These are phyloP conservation scores for Begonia fuchsioides DNA, from an alignment of 306 rosid genomes.

Conservation along the genomic window DNA sequence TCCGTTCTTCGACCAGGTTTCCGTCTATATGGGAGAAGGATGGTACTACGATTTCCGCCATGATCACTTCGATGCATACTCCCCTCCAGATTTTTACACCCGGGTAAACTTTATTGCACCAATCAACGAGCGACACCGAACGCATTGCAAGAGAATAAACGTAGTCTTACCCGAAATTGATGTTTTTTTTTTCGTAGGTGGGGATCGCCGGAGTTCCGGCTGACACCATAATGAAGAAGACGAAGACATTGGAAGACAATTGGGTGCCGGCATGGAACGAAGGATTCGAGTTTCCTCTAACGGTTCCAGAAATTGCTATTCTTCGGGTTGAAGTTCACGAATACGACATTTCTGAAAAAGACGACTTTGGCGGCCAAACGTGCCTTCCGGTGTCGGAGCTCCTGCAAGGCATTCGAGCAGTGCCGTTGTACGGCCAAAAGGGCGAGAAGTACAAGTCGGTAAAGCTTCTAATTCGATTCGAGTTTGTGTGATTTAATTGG, in stretches of 20 bases:
- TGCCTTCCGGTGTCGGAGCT: constrained; percentile 45
- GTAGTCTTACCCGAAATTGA: not conserved
- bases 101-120: constrained; percentile 30
- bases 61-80: constrained; percentile 77
- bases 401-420: constrained; percentile 50
- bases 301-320: constrained; percentile 73
- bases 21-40: constrained; percentile 93
- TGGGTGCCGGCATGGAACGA: constrained; percentile 32
- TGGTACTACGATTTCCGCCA: constrained; percentile 75
- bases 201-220: constrained; percentile 91
- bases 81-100: constrained; percentile 93
- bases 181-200: constrained; percentile 28
- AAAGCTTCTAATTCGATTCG: constrained; percentile 85
- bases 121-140: too few relatives aligned
- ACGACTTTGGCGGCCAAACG: constrained; percentile 94
- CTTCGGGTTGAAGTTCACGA: constrained; percentile 93
- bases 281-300: constrained; percentile 12
- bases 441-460: constrained; percentile 66
- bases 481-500: constrained; percentile 29
- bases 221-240: constrained; percentile 60
- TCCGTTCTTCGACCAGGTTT: constrained; percentile 36
- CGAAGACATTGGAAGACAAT: constrained; percentile 68
- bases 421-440: constrained; percentile 37
- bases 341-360: constrained; percentile 95
- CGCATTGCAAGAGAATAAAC: too few relatives aligned